phyloP scores from a whole-genome alignment of 768 basidiomycete genomes.

The Suillus variegatus region DNA sequence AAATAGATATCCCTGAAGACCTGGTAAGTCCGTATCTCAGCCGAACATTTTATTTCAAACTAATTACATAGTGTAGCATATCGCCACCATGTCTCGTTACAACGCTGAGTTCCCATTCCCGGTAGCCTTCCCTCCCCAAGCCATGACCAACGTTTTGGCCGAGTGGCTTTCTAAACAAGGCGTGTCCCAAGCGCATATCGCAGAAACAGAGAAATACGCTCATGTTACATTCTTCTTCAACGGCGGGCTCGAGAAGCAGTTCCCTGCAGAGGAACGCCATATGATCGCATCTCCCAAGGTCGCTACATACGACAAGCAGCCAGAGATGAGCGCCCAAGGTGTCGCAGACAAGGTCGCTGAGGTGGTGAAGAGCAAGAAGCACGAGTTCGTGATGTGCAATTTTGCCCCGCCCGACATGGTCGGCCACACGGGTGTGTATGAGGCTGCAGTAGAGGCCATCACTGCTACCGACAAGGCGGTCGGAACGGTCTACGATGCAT shows the following conservation, averaged over 20 bases:
- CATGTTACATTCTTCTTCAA: conserved; percentile 99
- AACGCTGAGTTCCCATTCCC: conserved; percentile 89
- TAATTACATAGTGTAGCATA: conserved; percentile 48
- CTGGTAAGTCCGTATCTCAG: conserved; percentile 50
- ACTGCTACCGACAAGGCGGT: conserved; percentile 88
- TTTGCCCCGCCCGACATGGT: conserved; percentile 99
- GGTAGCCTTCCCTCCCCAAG: conserved; percentile 91
- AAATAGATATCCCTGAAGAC: conserved; percentile 77
- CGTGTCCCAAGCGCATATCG: conserved; percentile 86
- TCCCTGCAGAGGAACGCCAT: conserved; percentile 74
- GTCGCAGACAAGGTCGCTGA: conserved; percentile 95
- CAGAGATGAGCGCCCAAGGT: conserved; percentile 84
- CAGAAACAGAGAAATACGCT: conserved; percentile 98
- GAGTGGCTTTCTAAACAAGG: conserved; percentile 85
- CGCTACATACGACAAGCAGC: conserved; percentile 90
- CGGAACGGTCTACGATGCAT: conserved; percentile 83
- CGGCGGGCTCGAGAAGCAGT: conserved; percentile 94
- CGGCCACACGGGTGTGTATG: conserved; percentile 90
- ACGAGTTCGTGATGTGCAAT: conserved; percentile 97
- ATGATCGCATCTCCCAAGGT: conserved; percentile 94
- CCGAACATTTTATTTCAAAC: neutral
- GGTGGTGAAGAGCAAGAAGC: conserved; percentile 63
- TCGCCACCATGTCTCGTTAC: conserved; percentile 94
- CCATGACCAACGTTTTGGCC: conserved; percentile 92
- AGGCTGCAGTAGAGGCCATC: conserved; percentile 89